Conservation (phyloP, 2,329 filamentous ascomycete species). For the Parastagonospora avenae region DNA sequence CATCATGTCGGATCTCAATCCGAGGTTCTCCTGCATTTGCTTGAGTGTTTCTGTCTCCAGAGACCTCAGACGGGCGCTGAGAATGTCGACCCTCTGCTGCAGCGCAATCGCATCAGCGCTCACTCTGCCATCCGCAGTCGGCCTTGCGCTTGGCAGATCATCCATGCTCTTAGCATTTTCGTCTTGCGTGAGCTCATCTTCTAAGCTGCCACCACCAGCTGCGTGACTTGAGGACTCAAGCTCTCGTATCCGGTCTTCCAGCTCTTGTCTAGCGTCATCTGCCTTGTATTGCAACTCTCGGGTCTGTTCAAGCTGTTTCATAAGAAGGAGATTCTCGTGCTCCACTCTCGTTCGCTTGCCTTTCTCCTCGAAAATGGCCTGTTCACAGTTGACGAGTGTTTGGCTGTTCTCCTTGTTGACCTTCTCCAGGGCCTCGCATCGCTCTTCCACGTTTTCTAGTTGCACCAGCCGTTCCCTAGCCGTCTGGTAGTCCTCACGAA, state of each 20-base stretch:
- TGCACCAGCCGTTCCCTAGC: constrained; percentile 52
- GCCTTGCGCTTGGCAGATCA: constrained; percentile 20
- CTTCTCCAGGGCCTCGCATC: constrained; percentile 53
- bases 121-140: constrained; percentile 26
- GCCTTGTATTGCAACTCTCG: constrained; percentile 54
- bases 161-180: constrained; percentile 34
- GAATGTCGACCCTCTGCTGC: constrained; percentile 48
- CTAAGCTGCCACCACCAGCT: constrained; percentile 41
- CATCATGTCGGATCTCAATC: constrained; percentile 45
- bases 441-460: constrained; percentile 52
- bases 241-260: constrained; percentile 53
- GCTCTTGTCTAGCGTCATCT: constrained; percentile 54
- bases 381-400: constrained; percentile 56
- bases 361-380: constrained; percentile 58
- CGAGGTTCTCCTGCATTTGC: constrained; percentile 49
- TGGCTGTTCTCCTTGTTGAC: constrained; percentile 58
- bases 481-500: constrained; percentile 53
- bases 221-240: constrained; percentile 42
- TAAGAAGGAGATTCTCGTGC: constrained; percentile 53
- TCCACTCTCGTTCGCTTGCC: constrained; percentile 54
- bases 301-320: constrained; percentile 55
- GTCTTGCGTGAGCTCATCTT: constrained; percentile 48
- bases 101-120: constrained; percentile 44
- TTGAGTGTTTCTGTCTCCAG: constrained; percentile 49
- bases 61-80: constrained; percentile 42